Evolutionary conservation across 73 alveolate genomes (phyloP), one percentile per base, ranked within the genome.

Genomic region (Blepharisma stoltei): DNA sequence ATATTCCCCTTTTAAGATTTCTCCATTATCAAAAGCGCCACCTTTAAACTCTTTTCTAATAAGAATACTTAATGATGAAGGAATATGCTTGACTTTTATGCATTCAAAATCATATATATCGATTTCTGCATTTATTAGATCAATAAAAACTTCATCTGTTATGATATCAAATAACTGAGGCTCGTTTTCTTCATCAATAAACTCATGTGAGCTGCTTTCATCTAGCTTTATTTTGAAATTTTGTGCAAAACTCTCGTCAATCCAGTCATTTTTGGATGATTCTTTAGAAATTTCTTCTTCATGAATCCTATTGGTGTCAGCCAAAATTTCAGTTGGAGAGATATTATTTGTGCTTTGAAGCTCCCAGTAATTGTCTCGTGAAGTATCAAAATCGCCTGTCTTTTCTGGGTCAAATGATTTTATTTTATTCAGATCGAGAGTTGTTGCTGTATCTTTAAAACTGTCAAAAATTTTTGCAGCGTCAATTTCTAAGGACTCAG

Each of bases 161-260:
- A 32, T 32, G 41, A 32, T 32, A 32, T 32, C 41, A 32, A 32
- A 32, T 32, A 32, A 3, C 41, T 32, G 41, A 3, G 41, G 45
- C 18, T 60, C 73, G 45, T 20, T 20, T 60, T 60, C 73, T 60
- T 60, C 73, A 60, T n/a, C 49, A 60, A 60, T 60, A 5, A 60
- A 14, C n/a, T 60, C 73, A 32, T 32, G 41, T 60, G 23, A 25
- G 45, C 14, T 60, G 18, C 73, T 60, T 60, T n/a, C 46, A 2
- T 8, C 49, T 1, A 38, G 73, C 3, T 20, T 25, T 60, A 20
- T 18, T 14, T n/a, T n/a, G 14, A 60, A 8, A 60, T n/a, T n/a
- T 11, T 14, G 23, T 1, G 49, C 11, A 60, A 60, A 25, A 14
- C 18, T 11, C 23, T 60, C 73, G 5, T 14, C 23, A 60, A 14